Base-by-base conservation (phyloP, 495 filamentous ascomycete species). In the Daldinia bambusicola region DNA sequence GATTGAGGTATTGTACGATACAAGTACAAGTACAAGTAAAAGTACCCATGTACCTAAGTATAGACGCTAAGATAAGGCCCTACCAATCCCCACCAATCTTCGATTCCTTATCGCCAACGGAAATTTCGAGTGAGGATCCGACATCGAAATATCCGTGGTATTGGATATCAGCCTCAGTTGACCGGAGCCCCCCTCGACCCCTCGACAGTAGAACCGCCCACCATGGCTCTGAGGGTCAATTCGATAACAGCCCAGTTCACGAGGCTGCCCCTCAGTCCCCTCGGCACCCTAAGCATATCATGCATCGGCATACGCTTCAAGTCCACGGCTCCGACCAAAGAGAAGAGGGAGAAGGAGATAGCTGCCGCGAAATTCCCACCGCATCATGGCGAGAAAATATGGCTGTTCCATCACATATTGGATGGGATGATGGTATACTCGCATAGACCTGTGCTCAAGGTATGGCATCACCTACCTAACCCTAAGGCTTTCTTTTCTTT, bases 401-500 rank as follows among this genome's bases (percentile, higher is more conserved):
- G 88, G 81, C 84, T 93, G 77, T 97, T 91, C 81, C 86, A 86
- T 78, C 90, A 99, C 79, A 84, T 94, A 63, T 84, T 89, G 65
- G 91, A 90, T 38, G 92, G 93, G 59, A 89, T 95, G 78, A 89
- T 95, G 32, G 80, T 98, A 52, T 97, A 96, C 79, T 95, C 93
- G 5, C 80, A 94, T 69, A 86, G 82, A 6, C 88, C 88, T 55
- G 80, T 86, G 31, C 72, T 97, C 38, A 87, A 91, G 71, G 93
- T 97, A 82, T 74, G 84, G 13, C 8, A 34, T 34, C 36, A 32
- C 7, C 37, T 53, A 50, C 16, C 14, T 50, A 52, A 52, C 10
- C 31, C n/a, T n/a, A n/a, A n/a, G n/a, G n/a, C n/a, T n/a, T n/a
- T n/a, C n/a, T n/a, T n/a, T n/a, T n/a, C n/a, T n/a, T n/a, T n/a